phyloP scores from a whole-genome alignment of 805 yeast genomes.

The Teunomyces funiuensis region DNA sequence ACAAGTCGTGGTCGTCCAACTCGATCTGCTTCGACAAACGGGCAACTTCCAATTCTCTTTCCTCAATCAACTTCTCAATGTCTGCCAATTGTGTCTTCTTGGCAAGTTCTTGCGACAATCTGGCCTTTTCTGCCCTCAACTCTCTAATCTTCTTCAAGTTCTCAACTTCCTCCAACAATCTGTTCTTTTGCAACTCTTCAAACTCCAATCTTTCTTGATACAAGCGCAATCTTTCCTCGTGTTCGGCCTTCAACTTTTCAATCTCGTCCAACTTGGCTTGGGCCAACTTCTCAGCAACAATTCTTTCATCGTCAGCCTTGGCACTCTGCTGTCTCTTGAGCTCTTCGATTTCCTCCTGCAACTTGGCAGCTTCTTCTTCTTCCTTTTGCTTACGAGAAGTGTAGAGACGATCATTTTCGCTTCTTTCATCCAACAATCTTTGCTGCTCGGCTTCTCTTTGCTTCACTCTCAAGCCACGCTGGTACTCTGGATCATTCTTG shows the following conservation, averaged over 20 bases:
- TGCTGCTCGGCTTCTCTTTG: conserved; percentile 28
- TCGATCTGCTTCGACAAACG: conserved; percentile 33
- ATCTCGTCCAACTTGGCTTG: conserved; percentile 32
- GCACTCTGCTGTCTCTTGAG: conserved; percentile 23
- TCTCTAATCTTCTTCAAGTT: conserved; percentile 40
- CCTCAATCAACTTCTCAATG: conserved; percentile 30
- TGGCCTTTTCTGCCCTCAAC: conserved; percentile 38
- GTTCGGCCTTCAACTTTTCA: conserved; percentile 35
- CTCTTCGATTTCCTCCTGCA: conserved; percentile 32
- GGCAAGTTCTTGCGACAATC: conserved; percentile 24
- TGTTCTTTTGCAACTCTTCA: conserved; percentile 38
- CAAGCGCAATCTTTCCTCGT: conserved; percentile 30
- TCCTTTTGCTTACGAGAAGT: conserved; percentile 24
- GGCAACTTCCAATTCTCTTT: conserved; percentile 33
- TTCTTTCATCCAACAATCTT: conserved; percentile 23
- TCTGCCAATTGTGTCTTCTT: conserved; percentile 23
- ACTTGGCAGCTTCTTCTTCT: conserved; percentile 26
- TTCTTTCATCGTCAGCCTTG: conserved; percentile 23
- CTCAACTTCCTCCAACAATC: conserved; percentile 39
- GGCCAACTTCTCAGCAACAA: conserved; percentile 30
- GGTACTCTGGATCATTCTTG: conserved; percentile 24
- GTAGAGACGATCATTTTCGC: conserved; percentile 26
- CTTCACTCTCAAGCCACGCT: conserved; percentile 24
- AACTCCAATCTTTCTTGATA: conserved; percentile 30
- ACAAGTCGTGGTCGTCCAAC: conserved; percentile 30